Percentiles rank a stretch among this genome's conserved stretches.
These are phyloP conservation scores for Globisporangium yorkense DNA, from an alignment of 352 stramenopile species.

Conservation along the genomic window DNA sequence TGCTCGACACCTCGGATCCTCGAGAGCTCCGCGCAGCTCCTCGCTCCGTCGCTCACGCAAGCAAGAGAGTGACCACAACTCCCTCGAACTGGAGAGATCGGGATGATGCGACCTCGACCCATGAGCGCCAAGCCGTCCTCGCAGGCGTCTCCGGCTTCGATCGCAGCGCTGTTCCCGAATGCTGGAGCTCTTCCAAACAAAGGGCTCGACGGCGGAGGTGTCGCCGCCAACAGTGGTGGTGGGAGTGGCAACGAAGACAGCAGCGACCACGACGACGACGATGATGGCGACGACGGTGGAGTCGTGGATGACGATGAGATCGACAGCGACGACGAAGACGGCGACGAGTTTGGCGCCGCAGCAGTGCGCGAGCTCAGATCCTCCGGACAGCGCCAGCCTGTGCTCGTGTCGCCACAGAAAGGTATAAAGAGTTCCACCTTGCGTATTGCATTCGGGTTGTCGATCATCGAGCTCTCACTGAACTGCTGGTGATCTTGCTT, in stretches of 20 bases:
- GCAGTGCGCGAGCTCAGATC: constrained; percentile 12
- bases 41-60: too few relatives aligned
- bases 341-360: constrained; percentile 31
- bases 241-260: constrained; percentile 12
- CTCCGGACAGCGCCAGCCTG: constrained; percentile 1
- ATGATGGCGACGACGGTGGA: constrained; percentile 24
- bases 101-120: constrained; percentile 16
- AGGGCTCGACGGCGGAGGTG: neutral
- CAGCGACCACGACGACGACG: constrained; percentile 22
- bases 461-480: neutral
- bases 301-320: constrained; percentile 11
- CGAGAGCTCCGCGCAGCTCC: too few relatives aligned
- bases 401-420: neutral
- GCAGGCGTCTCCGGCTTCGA: neutral
- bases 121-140: constrained; percentile 44
- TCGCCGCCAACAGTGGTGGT: neutral
- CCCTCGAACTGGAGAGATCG: too few relatives aligned
- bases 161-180: constrained; percentile 1
- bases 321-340: constrained; percentile 1
- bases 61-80: too few relatives aligned
- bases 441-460: neutral
- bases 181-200: neutral
- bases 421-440: neutral
- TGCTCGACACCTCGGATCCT: too few relatives aligned
- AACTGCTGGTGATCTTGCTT: neutral